Base-by-base conservation (phyloP, 345 rosid species). In the Acer saccharum region DNA sequence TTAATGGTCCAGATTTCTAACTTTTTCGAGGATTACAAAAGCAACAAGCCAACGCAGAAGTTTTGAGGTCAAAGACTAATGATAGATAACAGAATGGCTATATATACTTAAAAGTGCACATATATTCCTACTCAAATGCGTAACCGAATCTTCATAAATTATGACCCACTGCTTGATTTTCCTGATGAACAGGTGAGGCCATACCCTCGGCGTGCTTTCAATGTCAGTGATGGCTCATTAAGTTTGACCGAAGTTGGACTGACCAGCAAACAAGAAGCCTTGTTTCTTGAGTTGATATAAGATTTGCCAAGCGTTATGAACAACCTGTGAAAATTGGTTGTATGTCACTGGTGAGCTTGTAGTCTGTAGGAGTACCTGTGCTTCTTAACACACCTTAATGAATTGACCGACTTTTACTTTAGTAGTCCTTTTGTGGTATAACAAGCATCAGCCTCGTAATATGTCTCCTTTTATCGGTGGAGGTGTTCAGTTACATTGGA, bases 241-340 rank as follows among this genome's bases (percentile, higher is more conserved):
- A 90, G 90, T 76, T 86, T 95, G 74, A 83, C 83, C 68, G 92
- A 87, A 73, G 83, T 90, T 46, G 97, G 97, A 69, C 88, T 95
- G 72, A 87, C 89, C 60, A 86, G 88, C 82, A 93, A 89, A 79
- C 97, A 91, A 77, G 98, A 91, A 89, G 90, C 89, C 12, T 77
- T 95, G 83, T 95, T 88, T 80, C 84, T 95, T 69, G 98, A 93
- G 84, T 73, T 87, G 76, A 82, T 86, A 73, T 90, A 93, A 23
- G 81, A 65, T 74, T 57, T 67, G 52, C 35, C 73, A 60, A 69
- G 6, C 2, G 35, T 0, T 46, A 41, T 58, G 13, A 55, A 65
- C 10, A 32, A 6, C 44, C 8, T 23, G 27, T 21, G 18, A 52
- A n/a, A 69, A n/a, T 13, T 10, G 68, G 39, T 50, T 9, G 7